phyloP scores from a whole-genome alignment of 2,329 filamentous ascomycete species.

The Dactylellina sp. region DNA sequence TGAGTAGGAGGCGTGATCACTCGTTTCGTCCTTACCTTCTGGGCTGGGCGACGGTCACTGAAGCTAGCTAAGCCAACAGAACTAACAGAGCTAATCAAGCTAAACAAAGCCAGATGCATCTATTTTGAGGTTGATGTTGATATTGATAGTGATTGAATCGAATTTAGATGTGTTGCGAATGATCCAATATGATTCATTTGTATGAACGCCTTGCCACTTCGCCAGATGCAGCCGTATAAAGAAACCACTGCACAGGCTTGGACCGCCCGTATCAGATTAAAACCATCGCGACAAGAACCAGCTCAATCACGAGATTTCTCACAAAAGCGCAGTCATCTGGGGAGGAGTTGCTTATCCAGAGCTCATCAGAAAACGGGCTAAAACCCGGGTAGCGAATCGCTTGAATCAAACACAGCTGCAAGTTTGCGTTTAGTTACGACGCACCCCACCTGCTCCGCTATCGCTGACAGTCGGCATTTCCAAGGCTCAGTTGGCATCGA shows the following conservation, averaged over 20 bases:
- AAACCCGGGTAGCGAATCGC: slow-evolving; percentile 50
- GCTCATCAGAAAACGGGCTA: slow-evolving; percentile 21
- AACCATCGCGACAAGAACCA: not conserved
- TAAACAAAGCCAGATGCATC: no score
- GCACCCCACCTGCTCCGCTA: not conserved
- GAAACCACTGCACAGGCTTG: slow-evolving; percentile 20
- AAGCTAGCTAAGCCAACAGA: no score
- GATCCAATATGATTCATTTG: slow-evolving; percentile 50
- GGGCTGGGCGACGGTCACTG: no score
- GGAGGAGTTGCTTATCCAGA: slow-evolving; percentile 7
- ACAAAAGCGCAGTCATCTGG: slow-evolving; percentile 50
- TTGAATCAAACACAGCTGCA: slow-evolving; percentile 28
- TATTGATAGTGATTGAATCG: no score
- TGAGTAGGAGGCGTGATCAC: no score
- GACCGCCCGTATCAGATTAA: not conserved
- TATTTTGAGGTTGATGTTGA: no score
- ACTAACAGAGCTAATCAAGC: no score
- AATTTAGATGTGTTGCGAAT: slow-evolving; percentile 31
- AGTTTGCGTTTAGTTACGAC: slow-evolving; percentile 32
- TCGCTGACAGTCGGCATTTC: slow-evolving; percentile 3
- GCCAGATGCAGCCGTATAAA: slow-evolving; percentile 37
- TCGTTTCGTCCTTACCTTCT: no score
- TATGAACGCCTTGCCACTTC: slow-evolving; percentile 14
- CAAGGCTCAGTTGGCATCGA: slow-evolving; percentile 21
- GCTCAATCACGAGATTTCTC: slow-evolving; percentile 23